Conservation (phyloP, 768 basidiomycete genomes). For the Astraeus odoratus region DNA sequence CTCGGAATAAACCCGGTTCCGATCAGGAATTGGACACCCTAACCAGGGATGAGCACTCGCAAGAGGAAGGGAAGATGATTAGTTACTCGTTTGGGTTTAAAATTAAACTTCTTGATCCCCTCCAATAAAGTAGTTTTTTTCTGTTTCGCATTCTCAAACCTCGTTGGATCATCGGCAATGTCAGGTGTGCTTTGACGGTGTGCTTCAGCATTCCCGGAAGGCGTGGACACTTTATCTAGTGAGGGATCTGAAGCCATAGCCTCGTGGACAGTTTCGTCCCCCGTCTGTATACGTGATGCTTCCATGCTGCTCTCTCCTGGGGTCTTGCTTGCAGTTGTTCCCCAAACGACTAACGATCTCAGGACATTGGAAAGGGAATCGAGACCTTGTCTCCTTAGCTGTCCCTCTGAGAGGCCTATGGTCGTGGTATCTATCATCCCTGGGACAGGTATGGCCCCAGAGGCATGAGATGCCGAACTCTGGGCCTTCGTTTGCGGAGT, state of each 20-base stretch:
- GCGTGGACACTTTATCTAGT: slow-evolving; percentile 45
- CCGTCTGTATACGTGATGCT: slow-evolving; percentile 37
- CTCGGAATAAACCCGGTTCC: slow-evolving; percentile 83
- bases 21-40: slow-evolving; percentile 87
- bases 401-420: slow-evolving; percentile 71
- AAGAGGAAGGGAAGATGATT: not conserved
- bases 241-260: slow-evolving; percentile 50
- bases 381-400: slow-evolving; percentile 85
- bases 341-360: slow-evolving; percentile 89
- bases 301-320: slow-evolving; percentile 33
- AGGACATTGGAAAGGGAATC: slow-evolving; percentile 88
- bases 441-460: slow-evolving; percentile 57
- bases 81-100: slow-evolving; percentile 92
- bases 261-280: slow-evolving; percentile 50
- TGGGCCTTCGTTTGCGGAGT: slow-evolving; percentile 37
- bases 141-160: slow-evolving; percentile 93
- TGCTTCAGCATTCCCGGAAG: slow-evolving; percentile 44
- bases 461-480: slow-evolving; percentile 44
- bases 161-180: slow-evolving; percentile 78
- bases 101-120: slow-evolving; percentile 96
- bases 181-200: slow-evolving; percentile 72
- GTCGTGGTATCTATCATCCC: slow-evolving; percentile 61
- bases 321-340: slow-evolving; percentile 42
- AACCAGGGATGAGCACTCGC: not conserved
- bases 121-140: slow-evolving; percentile 92